phyloP scores from a whole-genome alignment of 257 asterid genomes.

The Solanum ahanhuiri region DNA sequence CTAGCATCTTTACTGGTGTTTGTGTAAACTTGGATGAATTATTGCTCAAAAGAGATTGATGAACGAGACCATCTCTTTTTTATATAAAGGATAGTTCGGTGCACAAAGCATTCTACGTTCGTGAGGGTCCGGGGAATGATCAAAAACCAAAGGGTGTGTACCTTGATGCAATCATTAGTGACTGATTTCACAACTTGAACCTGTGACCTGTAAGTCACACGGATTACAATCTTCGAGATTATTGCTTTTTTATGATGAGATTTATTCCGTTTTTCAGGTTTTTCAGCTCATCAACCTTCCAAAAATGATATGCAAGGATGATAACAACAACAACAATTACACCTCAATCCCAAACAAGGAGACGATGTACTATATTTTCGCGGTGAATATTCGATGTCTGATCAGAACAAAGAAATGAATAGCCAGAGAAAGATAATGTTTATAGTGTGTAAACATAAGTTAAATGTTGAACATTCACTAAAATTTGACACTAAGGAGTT shows the following conservation, averaged over 20 bases:
- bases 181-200: background rate
- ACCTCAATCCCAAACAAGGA: background rate
- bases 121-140: background rate
- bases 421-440: background rate
- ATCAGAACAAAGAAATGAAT: background rate
- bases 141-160: background rate
- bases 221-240: background rate
- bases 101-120: background rate
- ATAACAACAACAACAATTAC: background rate
- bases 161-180: background rate
- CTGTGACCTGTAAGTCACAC: background rate
- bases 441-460: background rate
- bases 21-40: background rate
- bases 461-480: background rate
- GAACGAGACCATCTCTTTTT: background rate
- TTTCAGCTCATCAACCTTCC: background rate
- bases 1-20: background rate
- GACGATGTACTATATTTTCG: background rate
- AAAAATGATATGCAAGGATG: background rate
- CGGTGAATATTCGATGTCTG: background rate
- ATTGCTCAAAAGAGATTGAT: background rate
- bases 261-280: background rate
- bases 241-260: background rate
- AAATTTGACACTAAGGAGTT: background rate
- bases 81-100: background rate